phyloP scores from a whole-genome alignment of 176 grass and related monocot genomes.

The Musa itinerans region DNA sequence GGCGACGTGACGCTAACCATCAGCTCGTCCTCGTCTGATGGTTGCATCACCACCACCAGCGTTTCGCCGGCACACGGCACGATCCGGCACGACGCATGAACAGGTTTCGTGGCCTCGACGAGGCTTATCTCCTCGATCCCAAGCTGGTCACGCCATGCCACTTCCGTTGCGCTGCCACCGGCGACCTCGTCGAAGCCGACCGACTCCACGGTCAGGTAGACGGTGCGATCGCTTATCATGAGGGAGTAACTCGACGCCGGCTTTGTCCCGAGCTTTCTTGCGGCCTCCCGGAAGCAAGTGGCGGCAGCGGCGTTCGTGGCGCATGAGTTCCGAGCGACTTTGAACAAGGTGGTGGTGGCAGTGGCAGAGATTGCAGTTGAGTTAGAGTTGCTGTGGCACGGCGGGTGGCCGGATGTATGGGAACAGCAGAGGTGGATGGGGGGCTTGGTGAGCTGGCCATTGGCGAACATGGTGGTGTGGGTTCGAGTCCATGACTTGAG shows the following conservation, averaged over 20 bases:
- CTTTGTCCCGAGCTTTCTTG: neutral
- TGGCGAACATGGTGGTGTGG: slow-evolving; percentile 38
- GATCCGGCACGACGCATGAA: slow-evolving; percentile 40
- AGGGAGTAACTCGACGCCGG: slow-evolving; percentile 24
- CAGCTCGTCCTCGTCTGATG: slow-evolving; percentile 14
- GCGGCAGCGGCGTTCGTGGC: slow-evolving; percentile 23
- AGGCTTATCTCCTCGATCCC: slow-evolving; percentile 56
- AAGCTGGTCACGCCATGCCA: slow-evolving; percentile 30
- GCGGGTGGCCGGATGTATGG: slow-evolving; percentile 21
- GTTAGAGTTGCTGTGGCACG: slow-evolving; percentile 31
- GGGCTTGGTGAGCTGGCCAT: slow-evolving; percentile 11
- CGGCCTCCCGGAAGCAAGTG: slow-evolving; percentile 25
- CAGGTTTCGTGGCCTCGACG: slow-evolving; percentile 39
- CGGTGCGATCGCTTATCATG: slow-evolving; percentile 17
- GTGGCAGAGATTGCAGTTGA: slow-evolving; percentile 20
- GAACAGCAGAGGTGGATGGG: slow-evolving; percentile 53
- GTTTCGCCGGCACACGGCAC: slow-evolving; percentile 29
- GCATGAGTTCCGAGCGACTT: neutral
- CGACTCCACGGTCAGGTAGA: slow-evolving; percentile 24
- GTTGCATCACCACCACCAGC: slow-evolving; percentile 41
- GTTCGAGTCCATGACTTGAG: slow-evolving; percentile 55
- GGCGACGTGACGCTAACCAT: slow-evolving; percentile 33
- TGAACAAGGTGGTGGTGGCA: slow-evolving; percentile 36
- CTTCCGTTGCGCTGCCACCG: neutral
- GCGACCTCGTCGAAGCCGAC: neutral